Percentiles rank a stretch among this genome's conserved stretches.
Evolutionary conservation across 257 asterid species (phyloP).

Genomic region (Capsicum baccatum): DNA sequence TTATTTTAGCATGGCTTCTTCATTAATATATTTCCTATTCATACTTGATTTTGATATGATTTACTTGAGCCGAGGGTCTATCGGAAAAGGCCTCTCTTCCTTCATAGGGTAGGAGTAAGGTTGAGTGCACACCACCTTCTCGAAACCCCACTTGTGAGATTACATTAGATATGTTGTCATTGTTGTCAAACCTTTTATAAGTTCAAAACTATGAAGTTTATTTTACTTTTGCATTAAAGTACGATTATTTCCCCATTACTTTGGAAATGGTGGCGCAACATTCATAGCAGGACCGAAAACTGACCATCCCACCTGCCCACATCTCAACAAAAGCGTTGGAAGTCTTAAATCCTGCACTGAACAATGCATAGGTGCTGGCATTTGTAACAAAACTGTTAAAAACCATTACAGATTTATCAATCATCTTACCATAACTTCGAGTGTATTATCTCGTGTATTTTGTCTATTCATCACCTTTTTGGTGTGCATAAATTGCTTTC

Average conservation of each 20-base stretch:
- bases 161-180: neutral
- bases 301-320: neutral
- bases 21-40: neutral
- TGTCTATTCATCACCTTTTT: neutral
- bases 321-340: no score
- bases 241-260: neutral
- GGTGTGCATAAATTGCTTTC: neutral
- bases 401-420: neutral
- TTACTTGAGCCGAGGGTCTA: neutral
- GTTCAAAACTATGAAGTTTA: neutral
- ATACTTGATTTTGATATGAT: neutral
- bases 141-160: neutral
- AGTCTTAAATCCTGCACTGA: no score
- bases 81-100: neutral
- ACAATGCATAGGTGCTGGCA: slow-evolving; percentile 13
- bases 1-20: neutral
- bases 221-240: neutral
- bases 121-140: neutral
- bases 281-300: neutral
- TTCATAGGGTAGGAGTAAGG: neutral
- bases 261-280: neutral
- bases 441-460: neutral
- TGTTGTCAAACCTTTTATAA: neutral
- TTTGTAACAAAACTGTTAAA: neutral
- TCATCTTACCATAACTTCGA: neutral